A percentile compares a stretch with the other conserved stretches of the same genome.
These are phyloP conservation scores for Leccinum aurantiacum DNA, from an alignment of 768 basidiomycete species.

Conservation along the genomic window DNA sequence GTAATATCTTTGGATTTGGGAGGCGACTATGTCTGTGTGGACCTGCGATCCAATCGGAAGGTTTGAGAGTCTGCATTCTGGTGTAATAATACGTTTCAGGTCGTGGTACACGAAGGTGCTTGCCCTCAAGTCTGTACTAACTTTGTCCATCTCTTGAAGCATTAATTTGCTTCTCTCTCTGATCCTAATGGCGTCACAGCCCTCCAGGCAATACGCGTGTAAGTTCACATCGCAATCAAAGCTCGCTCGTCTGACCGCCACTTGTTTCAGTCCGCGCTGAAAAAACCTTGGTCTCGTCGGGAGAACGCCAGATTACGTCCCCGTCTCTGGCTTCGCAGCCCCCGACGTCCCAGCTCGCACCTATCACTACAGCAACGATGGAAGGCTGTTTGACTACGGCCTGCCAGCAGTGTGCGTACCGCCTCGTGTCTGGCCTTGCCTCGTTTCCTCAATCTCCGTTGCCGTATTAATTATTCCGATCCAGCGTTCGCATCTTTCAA, in stretches of 20 bases:
- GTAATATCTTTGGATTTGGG: too few relatives aligned
- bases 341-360: conserved; percentile 75
- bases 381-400: conserved; percentile 83
- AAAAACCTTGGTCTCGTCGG: conserved; percentile 86
- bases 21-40: too few relatives aligned
- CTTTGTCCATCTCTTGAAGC: conserved; percentile 49
- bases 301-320: conserved; percentile 73
- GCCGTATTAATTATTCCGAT: conserved; percentile 2
- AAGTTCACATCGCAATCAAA: conserved; percentile 35
- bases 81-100: too few relatives aligned
- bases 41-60: too few relatives aligned
- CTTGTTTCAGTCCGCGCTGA: conserved; percentile 72
- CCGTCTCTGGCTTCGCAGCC: conserved; percentile 58
- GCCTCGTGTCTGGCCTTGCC: conserved; percentile 14
- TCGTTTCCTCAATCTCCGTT: conserved; percentile 13
- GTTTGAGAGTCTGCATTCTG: too few relatives aligned
- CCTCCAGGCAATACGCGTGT: conserved; percentile 86
- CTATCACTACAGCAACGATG: conserved; percentile 82
- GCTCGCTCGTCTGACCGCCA: conserved; percentile 13
- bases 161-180: conserved; percentile 75
- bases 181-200: conserved; percentile 60
- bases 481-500: conserved; percentile 74
- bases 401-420: conserved; percentile 66
- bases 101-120: conserved; percentile 1
- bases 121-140: conserved; percentile 21